Base-by-base conservation (phyloP, 371 early-diverging fungal genomes). In the Batrachochytrium dendrobatidis region DNA sequence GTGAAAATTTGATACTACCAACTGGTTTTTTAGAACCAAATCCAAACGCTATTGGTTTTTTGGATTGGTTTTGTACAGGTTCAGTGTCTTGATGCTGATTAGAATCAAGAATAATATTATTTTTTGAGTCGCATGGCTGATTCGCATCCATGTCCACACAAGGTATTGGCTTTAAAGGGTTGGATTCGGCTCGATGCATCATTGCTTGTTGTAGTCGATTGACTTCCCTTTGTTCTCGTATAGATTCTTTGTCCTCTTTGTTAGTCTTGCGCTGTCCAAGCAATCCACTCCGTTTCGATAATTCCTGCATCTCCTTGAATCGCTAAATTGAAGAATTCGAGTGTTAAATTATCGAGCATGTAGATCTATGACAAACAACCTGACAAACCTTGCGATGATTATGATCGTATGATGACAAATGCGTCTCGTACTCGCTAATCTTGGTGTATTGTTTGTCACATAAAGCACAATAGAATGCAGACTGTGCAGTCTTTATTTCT, bases 391-490 rank as follows among this genome's bases (percentile, higher is more conserved):
- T 85, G 55, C 79, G 73, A 66, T 89, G 89, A 63, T 86, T 79
- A 66, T 89, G 89, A 61, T 89, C 89, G 55, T 89, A 89, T 32
- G 84, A 83, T 32, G 84, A 83, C 18, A 89, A 63, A 64, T 89
- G 89, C 17, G 78, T 79, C 34, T 89, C 89, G 63, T 83, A 89
- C 56, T 88, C 88, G 17, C 81, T 72, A 18, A 86, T 80, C 45
- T 83, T 83, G 31, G 69, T 76, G 61, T 89, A 89, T 59, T 88
- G 90, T 64, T 89, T 89, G 63, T 86, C 85, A 64, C 90, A 89
- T 24, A 86, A 67, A 17, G 75, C 80, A 58, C 90, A 89, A 66
- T 86, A 86, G 62, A 89, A 89, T 0, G 84, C 86, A 1, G 84
- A 73, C 29, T 78, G 85, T 25, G 83, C 82, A 48, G 76, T 64